Conservation (phyloP, 1,284 basidiomycete genomes). For the Ganoderma lingzhi region DNA sequence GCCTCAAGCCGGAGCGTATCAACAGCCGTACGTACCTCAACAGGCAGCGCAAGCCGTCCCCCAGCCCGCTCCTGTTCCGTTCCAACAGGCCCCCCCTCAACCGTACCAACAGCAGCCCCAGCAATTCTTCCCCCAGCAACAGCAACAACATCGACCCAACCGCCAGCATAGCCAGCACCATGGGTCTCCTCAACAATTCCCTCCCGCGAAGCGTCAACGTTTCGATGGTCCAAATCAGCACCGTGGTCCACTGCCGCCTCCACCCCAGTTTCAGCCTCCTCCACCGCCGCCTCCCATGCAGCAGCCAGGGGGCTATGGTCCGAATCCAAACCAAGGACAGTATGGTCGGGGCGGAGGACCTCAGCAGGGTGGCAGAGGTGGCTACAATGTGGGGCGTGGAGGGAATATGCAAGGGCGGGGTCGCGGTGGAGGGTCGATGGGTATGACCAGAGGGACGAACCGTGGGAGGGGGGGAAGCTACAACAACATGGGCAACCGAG, state of each 20-base stretch:
- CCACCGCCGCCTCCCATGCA: constrained; percentile 44
- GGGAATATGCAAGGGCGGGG: constrained; percentile 51
- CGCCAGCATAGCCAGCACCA: constrained; percentile 64
- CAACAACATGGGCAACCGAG: constrained; percentile 47
- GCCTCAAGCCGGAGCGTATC: constrained; percentile 68
- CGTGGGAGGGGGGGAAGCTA: constrained; percentile 50
- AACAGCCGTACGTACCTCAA: constrained; percentile 74
- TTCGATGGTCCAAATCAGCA: constrained; percentile 77
- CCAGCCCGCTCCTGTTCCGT: constrained; percentile 47
- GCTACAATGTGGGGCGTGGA: constrained; percentile 47
- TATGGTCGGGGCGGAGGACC: constrained; percentile 51
- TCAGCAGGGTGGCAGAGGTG: constrained; percentile 50
- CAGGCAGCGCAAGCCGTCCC: constrained; percentile 48
- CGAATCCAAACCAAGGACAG: constrained; percentile 39
- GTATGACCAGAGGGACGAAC: constrained; percentile 53
- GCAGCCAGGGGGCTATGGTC: constrained; percentile 34
- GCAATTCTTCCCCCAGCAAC: constrained; percentile 47
- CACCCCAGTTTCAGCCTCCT: constrained; percentile 54
- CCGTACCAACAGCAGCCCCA: constrained; percentile 43
- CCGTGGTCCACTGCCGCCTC: constrained; percentile 49
- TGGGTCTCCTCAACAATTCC: constrained; percentile 71
- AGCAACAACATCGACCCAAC: constrained; percentile 56
- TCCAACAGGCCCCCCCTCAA: constrained; percentile 41
- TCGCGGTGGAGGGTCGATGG: constrained; percentile 53
- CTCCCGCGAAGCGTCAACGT: constrained; percentile 84